A percentile compares a stretch with the other conserved stretches of the same genome.
Conservation (phyloP, 2,329 filamentous ascomycete species). For the Xylariaceae sp. region DNA sequence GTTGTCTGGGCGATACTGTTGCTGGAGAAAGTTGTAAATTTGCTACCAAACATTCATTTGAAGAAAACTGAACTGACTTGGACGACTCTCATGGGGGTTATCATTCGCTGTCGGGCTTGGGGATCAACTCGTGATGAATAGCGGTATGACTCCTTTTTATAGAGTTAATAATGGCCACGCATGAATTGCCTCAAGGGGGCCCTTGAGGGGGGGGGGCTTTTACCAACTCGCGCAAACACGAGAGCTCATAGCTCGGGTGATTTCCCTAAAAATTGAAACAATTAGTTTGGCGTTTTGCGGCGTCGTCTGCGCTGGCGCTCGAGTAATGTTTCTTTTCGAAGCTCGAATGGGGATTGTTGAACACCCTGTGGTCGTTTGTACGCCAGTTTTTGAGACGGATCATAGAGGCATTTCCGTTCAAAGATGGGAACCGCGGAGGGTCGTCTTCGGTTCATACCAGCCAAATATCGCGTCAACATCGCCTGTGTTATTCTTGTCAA, state of each 20-base stretch:
- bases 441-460: constrained; percentile 2
- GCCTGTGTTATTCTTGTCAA: constrained; percentile 4
- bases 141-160: background rate
- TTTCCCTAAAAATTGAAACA: background rate
- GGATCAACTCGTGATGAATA: background rate
- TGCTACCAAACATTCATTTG: background rate
- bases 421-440: constrained; percentile 7
- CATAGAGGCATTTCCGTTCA: background rate
- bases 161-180: background rate
- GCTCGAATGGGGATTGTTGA: background rate
- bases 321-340: background rate
- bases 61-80: background rate
- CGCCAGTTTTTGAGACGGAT: background rate
- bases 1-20: background rate
- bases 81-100: background rate
- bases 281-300: background rate
- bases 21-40: background rate
- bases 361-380: background rate
- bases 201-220: too few species aligned
- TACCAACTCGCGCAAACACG: background rate
- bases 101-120: background rate
- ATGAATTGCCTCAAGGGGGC: background rate
- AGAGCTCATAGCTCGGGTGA: background rate
- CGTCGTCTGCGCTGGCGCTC: background rate
- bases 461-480: constrained; percentile 1